A percentile compares a stretch with the other conserved stretches of the same genome.
Evolutionary conservation across 371 early-diverging fungal genomes (phyloP).

Genomic region (Actinomortierella wolfii): DNA sequence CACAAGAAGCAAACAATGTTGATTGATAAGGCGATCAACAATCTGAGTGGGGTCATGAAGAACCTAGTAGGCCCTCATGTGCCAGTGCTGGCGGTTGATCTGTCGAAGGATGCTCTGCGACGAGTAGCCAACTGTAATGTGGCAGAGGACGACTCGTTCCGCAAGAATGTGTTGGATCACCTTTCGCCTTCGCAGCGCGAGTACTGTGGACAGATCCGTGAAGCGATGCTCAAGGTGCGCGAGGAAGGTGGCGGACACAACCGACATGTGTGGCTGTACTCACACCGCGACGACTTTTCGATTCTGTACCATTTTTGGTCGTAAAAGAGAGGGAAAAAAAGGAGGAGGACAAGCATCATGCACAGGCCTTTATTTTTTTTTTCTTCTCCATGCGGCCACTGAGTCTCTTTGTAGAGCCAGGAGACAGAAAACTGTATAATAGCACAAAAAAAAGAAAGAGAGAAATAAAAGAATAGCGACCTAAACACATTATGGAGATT

Average conservation of each 20-base stretch:
- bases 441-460: too few species aligned
- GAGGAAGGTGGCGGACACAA: slow-evolving; percentile 52
- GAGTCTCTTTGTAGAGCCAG: too few species aligned
- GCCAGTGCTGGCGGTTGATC: slow-evolving; percentile 73
- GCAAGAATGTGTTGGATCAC: slow-evolving; percentile 48
- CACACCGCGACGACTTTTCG: slow-evolving; percentile 68
- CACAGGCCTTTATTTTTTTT: too few species aligned
- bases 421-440: too few species aligned
- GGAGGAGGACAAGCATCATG: too few species aligned
- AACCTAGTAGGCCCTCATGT: slow-evolving; percentile 57
- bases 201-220: slow-evolving; percentile 48
- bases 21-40: slow-evolving; percentile 68
- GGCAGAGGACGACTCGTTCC: slow-evolving; percentile 68
- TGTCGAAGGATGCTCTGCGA: slow-evolving; percentile 63
- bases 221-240: slow-evolving; percentile 57
- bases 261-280: slow-evolving; percentile 74
- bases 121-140: slow-evolving; percentile 61
- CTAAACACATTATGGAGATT: too few species aligned
- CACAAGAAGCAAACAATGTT: slow-evolving; percentile 73
- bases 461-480: too few species aligned
- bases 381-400: too few species aligned
- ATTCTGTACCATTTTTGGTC: slow-evolving; percentile 51
- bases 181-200: slow-evolving; percentile 62
- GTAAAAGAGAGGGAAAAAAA: background rate
- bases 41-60: slow-evolving; percentile 58